Base-by-base conservation (phyloP, 2,329 filamentous ascomycete genomes). In the Cordyceps pruinosa region DNA sequence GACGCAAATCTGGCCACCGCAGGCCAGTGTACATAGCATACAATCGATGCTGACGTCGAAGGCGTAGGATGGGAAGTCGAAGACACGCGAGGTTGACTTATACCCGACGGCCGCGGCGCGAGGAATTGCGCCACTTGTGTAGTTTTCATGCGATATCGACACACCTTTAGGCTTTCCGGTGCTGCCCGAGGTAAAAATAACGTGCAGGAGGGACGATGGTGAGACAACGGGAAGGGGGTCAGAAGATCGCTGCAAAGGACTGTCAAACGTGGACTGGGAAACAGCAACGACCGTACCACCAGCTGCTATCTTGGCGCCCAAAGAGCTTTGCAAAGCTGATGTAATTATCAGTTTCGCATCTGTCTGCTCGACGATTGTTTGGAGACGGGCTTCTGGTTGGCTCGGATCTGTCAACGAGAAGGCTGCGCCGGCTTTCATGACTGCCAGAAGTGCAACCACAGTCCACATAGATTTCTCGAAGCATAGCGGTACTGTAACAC, bases 111-210 rank as follows among this genome's bases (percentile, higher is more conserved):
- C 70, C 3, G 73, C 65, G 2, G 70, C 73, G 37, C 76, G 70
- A 1, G 75, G 75, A 17, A 75, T 60, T 6, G 75, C 73, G 32
- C 76, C 75, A 47, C 75, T 77, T 30, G 74, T 74, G 58, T 75
- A 78, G 55, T 76, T 77, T 34, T 66, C 69, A 58, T 80, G 77
- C 2, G 73, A 73, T 57, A 79, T 71, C 46, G 85, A 73, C 4
- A 85, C 82, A 23, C 83, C 84, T 70, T 86, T 86, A 1, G 83
- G 84, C 58, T 77, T 78, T 7, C 84, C 83, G 0, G 84, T 86
- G 59, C 81, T 86, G 15, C 83, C 83, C 1, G 83, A 86, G 12
- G 83, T 86, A 65, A 85, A 86, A 64, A 86, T 84, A 63, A 85
- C 80, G 59, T 79, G 80, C 34, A 78, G 72, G 9, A 75, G 72